phyloP scores from a whole-genome alignment of 2,329 filamentous ascomycete species.

The Phaeosphaeria sp. region DNA sequence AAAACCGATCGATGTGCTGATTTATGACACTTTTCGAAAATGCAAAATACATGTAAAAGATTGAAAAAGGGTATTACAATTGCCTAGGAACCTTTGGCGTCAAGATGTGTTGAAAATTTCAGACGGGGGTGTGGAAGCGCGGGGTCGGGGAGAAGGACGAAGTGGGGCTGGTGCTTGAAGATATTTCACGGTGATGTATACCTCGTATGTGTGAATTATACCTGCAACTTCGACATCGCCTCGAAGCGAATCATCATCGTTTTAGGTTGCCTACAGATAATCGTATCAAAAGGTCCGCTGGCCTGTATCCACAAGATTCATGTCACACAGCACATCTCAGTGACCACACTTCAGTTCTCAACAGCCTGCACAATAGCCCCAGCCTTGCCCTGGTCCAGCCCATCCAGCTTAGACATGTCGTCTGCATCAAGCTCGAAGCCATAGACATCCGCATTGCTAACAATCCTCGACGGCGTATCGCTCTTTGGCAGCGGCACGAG shows the following conservation, averaged over 20 bases:
- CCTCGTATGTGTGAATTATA: no score
- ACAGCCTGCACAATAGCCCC: slow-evolving; percentile 45
- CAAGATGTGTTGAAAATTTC: no score
- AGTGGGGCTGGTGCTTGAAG: slow-evolving; percentile 1
- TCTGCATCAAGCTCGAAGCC: slow-evolving; percentile 43
- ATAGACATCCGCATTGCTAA: slow-evolving; percentile 46
- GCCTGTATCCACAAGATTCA: no score
- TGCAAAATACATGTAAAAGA: no score
- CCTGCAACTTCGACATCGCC: no score
- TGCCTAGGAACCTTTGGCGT: no score
- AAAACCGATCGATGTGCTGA: slow-evolving; percentile 11
- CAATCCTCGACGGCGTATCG: slow-evolving; percentile 44
- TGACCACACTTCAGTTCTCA: no score
- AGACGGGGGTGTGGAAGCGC: background rate
- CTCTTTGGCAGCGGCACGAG: slow-evolving; percentile 50
- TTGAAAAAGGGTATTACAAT: no score
- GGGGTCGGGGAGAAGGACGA: background rate
- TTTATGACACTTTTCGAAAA: background rate
- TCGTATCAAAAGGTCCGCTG: no score
- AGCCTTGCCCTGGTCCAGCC: slow-evolving; percentile 39
- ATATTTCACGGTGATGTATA: background rate
- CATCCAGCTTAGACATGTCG: slow-evolving; percentile 45
- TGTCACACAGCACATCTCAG: background rate
- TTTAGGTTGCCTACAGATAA: no score
- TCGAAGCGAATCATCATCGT: no score